phyloP scores from a whole-genome alignment of 2,329 filamentous ascomycete species.

The Geoglossum cookeanum region DNA sequence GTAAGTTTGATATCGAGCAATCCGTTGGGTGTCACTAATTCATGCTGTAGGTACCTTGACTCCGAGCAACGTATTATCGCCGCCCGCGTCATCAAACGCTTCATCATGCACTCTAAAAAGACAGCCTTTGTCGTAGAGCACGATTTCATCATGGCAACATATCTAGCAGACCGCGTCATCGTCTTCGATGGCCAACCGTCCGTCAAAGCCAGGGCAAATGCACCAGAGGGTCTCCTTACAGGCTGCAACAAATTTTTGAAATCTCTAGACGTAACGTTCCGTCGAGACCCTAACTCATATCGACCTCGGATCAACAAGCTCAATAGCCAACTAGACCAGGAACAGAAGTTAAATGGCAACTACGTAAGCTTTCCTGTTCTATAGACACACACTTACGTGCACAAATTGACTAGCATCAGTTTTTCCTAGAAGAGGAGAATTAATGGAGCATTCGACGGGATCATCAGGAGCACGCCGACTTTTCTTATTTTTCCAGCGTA shows the following conservation, averaged over 20 bases:
- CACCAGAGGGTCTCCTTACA: conserved; percentile 77
- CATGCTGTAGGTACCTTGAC: conserved; percentile 52
- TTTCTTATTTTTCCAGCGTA: conserved; percentile 5
- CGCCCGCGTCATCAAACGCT: conserved; percentile 94
- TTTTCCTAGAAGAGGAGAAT: conserved; percentile 83
- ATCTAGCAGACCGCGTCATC: conserved; percentile 82
- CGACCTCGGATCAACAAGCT: conserved; percentile 97
- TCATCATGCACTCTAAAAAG: conserved; percentile 99
- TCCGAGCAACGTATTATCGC: conserved; percentile 98
- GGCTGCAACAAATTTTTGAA: conserved; percentile 95
- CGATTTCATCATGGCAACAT: conserved; percentile 95
- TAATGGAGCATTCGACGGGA: conserved; percentile 41
- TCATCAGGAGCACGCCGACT: conserved; percentile 8
- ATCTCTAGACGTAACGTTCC: conserved; percentile 95
- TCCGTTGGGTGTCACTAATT: not conserved
- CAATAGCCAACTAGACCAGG: conserved; percentile 88
- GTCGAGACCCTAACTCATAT: conserved; percentile 89
- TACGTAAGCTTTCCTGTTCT: conserved; percentile 41
- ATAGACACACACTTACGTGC: not conserved
- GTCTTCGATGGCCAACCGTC: conserved; percentile 94
- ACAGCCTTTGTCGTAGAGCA: conserved; percentile 98
- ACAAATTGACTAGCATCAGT: conserved; percentile 29
- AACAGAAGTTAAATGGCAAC: conserved; percentile 87
- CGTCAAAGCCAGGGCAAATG: conserved; percentile 70
- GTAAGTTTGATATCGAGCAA: conserved; percentile 7